Conservation (phyloP, 768 basidiomycete species). For the Saitozyma sp. region DNA sequence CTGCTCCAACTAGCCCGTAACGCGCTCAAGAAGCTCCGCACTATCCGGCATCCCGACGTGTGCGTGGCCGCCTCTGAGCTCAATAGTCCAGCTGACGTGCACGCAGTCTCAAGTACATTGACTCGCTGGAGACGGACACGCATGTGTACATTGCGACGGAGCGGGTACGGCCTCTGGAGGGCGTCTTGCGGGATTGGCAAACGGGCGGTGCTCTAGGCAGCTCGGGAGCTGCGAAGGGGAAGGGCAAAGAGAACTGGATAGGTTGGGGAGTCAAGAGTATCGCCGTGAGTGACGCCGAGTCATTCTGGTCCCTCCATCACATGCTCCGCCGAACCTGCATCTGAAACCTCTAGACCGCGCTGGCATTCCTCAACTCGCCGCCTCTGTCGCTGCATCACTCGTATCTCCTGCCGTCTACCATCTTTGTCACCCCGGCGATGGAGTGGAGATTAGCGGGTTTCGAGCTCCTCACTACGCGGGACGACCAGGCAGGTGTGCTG, state of each 20-base stretch:
- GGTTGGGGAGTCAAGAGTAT: conserved; percentile 91
- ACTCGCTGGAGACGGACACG: conserved; percentile 84
- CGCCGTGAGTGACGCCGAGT: conserved; percentile 61
- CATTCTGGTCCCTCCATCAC: not conserved
- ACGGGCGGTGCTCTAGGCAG: conserved; percentile 31
- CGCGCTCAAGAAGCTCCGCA: conserved; percentile 81
- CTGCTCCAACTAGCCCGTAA: conserved; percentile 79
- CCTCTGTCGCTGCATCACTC: conserved; percentile 83
- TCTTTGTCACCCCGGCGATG: conserved; percentile 88
- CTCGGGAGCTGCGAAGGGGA: conserved; percentile 50
- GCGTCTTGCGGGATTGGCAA: conserved; percentile 65
- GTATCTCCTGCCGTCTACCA: conserved; percentile 55
- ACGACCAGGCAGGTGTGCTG: conserved; percentile 73
- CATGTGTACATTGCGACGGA: conserved; percentile 92
- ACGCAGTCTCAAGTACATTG: conserved; percentile 77
- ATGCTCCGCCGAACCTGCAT: too few relatives aligned
- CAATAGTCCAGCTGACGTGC: not conserved
- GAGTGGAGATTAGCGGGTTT: conserved; percentile 98
- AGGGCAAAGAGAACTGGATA: conserved; percentile 80
- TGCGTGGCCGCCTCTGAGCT: conserved; percentile 8
- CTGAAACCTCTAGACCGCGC: conserved; percentile 64
- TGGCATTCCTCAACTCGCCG: conserved; percentile 84
- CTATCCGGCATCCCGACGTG: conserved; percentile 91
- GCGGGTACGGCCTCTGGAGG: conserved; percentile 73
- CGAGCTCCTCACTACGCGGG: conserved; percentile 79